Evolutionary conservation across 371 early-diverging fungal species (phyloP).

Genomic region (Mucor piriformis): DNA sequence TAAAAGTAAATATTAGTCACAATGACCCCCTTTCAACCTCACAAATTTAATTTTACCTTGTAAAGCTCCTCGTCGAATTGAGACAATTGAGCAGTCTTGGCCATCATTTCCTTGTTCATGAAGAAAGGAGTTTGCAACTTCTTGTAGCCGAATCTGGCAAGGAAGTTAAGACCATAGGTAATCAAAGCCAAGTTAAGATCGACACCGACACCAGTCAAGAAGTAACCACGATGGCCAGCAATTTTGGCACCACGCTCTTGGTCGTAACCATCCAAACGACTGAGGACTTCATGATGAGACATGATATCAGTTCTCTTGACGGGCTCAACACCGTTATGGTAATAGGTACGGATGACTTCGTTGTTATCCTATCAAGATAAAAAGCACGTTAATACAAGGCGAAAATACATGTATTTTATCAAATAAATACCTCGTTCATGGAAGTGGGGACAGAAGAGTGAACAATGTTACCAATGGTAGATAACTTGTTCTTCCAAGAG

Average conservation of each 20-base stretch:
- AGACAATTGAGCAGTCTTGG: slow-evolving; percentile 97
- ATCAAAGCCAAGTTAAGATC: slow-evolving; percentile 96
- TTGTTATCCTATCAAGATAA: slow-evolving; percentile 70
- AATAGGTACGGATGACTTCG: slow-evolving; percentile 73
- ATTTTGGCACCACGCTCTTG: slow-evolving; percentile 94
- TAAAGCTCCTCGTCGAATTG: slow-evolving; percentile 99
- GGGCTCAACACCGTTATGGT: slow-evolving; percentile 59
- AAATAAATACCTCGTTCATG: slow-evolving; percentile 77
- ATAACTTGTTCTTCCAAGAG: slow-evolving; percentile 71
- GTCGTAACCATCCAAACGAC: slow-evolving; percentile 92
- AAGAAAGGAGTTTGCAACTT: slow-evolving; percentile 99
- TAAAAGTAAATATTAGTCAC: neutral
- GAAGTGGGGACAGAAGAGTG: slow-evolving; percentile 92
- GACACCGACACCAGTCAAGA: slow-evolving; percentile 94
- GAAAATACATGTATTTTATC: too few relatives aligned
- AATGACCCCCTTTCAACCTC: neutral
- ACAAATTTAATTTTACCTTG: slow-evolving; percentile 61
- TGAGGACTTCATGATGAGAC: slow-evolving; percentile 94
- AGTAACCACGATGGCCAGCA: slow-evolving; percentile 99
- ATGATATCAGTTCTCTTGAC: slow-evolving; percentile 73
- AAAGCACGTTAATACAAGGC: too few relatives aligned
- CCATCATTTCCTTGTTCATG: slow-evolving; percentile 98
- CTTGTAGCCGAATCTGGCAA: slow-evolving; percentile 86
- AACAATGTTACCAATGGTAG: slow-evolving; percentile 94
- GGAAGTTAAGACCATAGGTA: slow-evolving; percentile 97